phyloP scores from a whole-genome alignment of 371 early-diverging fungal species.

The Rhizoclosmatium hyalinum region DNA sequence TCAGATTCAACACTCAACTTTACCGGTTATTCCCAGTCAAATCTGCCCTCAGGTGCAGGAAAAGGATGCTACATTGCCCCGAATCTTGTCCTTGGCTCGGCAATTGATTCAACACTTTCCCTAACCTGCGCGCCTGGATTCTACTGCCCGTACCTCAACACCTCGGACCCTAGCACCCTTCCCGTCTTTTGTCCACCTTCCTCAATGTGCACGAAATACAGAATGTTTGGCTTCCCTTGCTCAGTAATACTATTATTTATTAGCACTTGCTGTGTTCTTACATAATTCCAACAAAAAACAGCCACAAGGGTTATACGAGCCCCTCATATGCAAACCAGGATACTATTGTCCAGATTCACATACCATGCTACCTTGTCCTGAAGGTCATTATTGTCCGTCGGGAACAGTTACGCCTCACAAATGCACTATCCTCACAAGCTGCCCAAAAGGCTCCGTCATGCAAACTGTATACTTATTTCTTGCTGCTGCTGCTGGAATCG shows the following conservation, averaged over 20 bases:
- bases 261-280: neutral
- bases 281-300: neutral
- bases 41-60: conserved; percentile 11
- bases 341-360: conserved; percentile 49
- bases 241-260: neutral
- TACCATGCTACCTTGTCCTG: conserved; percentile 44
- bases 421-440: conserved; percentile 25
- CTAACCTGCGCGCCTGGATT: conserved; percentile 24
- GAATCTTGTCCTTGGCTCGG: conserved; percentile 10
- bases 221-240: conserved; percentile 19
- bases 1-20: conserved; percentile 23
- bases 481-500: conserved; percentile 15
- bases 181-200: conserved; percentile 25
- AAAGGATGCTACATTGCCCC: conserved; percentile 24
- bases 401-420: conserved; percentile 28
- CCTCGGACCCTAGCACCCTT: conserved; percentile 15
- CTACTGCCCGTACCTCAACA: conserved; percentile 27
- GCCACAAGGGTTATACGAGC: conserved; percentile 38
- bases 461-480: conserved; percentile 10
- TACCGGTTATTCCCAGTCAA: neutral
- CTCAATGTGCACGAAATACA: conserved; percentile 7
- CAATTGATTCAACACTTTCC: neutral
- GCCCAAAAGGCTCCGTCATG: conserved; percentile 28
- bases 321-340: conserved; percentile 46
- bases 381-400: conserved; percentile 45